Evolutionary conservation across 2,329 filamentous ascomycete species (phyloP).

Genomic region (Ceratocystis colombiana): DNA sequence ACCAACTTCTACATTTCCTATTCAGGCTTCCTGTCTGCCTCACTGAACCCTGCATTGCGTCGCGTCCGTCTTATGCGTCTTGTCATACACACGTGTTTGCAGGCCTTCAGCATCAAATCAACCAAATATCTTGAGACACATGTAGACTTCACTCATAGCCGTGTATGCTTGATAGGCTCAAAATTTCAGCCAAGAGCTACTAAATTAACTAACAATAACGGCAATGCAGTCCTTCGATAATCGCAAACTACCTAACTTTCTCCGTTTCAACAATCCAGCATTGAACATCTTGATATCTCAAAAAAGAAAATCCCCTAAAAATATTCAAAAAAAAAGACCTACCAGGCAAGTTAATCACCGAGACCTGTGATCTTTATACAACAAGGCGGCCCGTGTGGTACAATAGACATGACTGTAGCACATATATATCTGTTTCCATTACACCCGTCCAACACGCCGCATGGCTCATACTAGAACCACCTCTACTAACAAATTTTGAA

Average conservation of each 20-base stretch:
- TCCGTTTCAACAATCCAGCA: too few relatives aligned
- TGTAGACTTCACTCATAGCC: background rate
- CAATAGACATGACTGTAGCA: background rate
- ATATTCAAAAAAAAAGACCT: too few relatives aligned
- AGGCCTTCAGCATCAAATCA: background rate
- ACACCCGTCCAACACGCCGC: background rate
- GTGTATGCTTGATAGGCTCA: too few relatives aligned
- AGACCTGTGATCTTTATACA: too few relatives aligned
- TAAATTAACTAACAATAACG: too few relatives aligned
- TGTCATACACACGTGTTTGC: conserved; percentile 4
- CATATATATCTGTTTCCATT: background rate
- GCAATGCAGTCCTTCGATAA: too few relatives aligned
- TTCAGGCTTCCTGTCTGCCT: background rate
- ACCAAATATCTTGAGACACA: background rate
- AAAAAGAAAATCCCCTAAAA: too few relatives aligned
- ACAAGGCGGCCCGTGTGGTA: too few relatives aligned
- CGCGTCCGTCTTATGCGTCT: background rate
- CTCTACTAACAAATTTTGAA: background rate
- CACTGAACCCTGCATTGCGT: background rate
- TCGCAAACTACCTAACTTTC: too few relatives aligned
- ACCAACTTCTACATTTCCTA: background rate
- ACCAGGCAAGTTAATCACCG: too few relatives aligned
- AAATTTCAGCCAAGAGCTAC: too few relatives aligned
- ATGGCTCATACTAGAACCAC: background rate
- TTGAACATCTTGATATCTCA: too few relatives aligned